Base-by-base conservation (phyloP, 2,329 filamentous ascomycete species). In the Penicillium sp. region DNA sequence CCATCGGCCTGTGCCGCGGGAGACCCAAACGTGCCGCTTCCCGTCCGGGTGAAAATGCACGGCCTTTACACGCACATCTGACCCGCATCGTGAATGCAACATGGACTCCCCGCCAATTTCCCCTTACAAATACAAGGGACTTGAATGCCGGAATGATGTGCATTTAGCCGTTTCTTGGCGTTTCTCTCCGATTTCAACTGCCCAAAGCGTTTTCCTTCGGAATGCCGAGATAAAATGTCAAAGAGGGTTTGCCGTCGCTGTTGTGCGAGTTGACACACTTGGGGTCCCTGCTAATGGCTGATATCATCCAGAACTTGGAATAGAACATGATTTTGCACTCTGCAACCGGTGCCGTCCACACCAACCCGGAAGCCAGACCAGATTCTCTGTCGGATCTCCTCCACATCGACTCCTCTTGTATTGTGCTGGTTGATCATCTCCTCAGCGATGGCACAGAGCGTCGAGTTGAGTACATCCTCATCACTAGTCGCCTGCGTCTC, bases 321-420 rank as follows among this genome's bases (percentile, higher is more conserved):
- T 21, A 79, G 67, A 13, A 80, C 66, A n/a, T 73, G 71, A 49
- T 71, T 75, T 43, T 73, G 69, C 6, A 77, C 71, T 44, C 71
- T 68, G 54, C 71, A 75, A 21, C 68, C 73, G 52, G 69, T 62
- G 8, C 67, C 67, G 47, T 60, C 57, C 9, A 55, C 46, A 10
- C 65, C 64, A 22, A 65, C 67, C 38, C 64, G 62, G 46, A 74
- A 75, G 0, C 71, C 73, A n/a, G 64, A 58, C 54, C 67, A 69
- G 13, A 75, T 67, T 52, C 63, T 70, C 43, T 60, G 58, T 36
- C 65, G 67, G 38, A 76, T 75, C 34, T 73, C 67, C 9, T 65
- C 64, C 34, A 75, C 65, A 46, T 75, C 72, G 18, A 68, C 42
- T 0, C 70, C 68, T 18, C 65, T 65, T 9, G 67, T 71, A 49